These are phyloP conservation scores for Hirschfeldia incana DNA, from an alignment of 345 rosid species.

Conservation along the genomic window DNA sequence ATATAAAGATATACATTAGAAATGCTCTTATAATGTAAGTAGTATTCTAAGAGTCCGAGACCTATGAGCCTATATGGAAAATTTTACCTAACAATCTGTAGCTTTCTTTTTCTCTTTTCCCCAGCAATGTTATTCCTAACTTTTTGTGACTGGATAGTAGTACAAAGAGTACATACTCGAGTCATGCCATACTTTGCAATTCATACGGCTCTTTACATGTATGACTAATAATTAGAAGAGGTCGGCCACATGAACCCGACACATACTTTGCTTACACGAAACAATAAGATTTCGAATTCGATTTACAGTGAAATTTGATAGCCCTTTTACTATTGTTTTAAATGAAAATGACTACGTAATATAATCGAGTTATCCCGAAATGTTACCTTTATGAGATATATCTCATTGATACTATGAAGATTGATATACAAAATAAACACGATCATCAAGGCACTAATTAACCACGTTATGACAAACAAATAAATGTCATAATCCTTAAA, in stretches of 20 bases:
- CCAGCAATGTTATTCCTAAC: background rate
- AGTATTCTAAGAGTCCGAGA: background rate
- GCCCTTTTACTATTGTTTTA: too few relatives aligned
- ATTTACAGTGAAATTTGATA: background rate
- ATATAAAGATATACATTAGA: too few relatives aligned
- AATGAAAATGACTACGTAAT: too few relatives aligned
- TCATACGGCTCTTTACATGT: constrained; percentile 1
- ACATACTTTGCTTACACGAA: constrained; percentile 1
- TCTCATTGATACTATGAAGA: background rate
- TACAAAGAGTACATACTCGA: constrained; percentile 2
- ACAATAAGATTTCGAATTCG: background rate
- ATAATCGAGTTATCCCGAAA: too few relatives aligned
- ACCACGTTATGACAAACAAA: background rate
- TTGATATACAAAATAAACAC: background rate
- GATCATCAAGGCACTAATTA: background rate
- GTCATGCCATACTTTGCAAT: background rate
- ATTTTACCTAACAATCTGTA: constrained; percentile 12
- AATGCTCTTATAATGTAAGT: too few relatives aligned
- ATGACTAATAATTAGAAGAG: background rate
- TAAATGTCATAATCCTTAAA: background rate
- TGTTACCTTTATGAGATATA: too few relatives aligned
- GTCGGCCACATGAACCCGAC: constrained; percentile 19
- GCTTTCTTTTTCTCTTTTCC: background rate
- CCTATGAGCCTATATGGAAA: constrained; percentile 22
- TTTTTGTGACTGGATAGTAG: constrained; percentile 10